Evolutionary conservation across 2,329 filamentous ascomycete species (phyloP).

Genomic region (Saccharata proteae): DNA sequence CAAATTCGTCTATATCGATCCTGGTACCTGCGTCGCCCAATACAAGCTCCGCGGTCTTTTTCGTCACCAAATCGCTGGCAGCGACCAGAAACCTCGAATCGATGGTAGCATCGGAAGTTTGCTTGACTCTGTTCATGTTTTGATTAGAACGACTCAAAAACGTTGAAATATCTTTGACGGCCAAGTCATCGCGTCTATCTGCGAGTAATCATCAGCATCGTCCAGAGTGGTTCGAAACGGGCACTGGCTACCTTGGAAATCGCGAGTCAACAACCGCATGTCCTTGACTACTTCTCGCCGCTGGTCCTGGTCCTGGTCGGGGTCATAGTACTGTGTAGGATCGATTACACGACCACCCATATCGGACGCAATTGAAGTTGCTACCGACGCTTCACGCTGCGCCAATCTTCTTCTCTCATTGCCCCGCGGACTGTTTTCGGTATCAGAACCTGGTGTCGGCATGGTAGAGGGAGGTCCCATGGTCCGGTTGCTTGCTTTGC

Average conservation of each 20-base stretch:
- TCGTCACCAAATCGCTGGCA: conserved; percentile 67
- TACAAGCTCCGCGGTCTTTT: conserved; percentile 62
- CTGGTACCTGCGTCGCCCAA: conserved; percentile 62
- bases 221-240: background rate
- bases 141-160: conserved; percentile 55
- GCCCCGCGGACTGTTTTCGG: conserved; percentile 14
- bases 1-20: conserved; percentile 81
- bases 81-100: conserved; percentile 79
- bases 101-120: conserved; percentile 81
- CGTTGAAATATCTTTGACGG: conserved; percentile 52
- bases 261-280: conserved; percentile 53
- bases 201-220: conserved; percentile 23
- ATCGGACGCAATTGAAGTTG: background rate
- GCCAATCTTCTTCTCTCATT: conserved; percentile 36
- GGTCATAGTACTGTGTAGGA: conserved; percentile 55
- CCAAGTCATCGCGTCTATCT: conserved; percentile 62
- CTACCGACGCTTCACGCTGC: conserved; percentile 15
- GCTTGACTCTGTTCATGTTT: conserved; percentile 58
- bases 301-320: conserved; percentile 66
- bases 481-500: conserved; percentile 33
- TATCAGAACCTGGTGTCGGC: conserved; percentile 28
- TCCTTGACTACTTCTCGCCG: conserved; percentile 58
- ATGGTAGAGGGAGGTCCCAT: conserved; percentile 15
- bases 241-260: conserved; percentile 42
- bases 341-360: conserved; percentile 6